phyloP scores from a whole-genome alignment of 169 alveolate genomes.

The Eimeria acervulina region DNA sequence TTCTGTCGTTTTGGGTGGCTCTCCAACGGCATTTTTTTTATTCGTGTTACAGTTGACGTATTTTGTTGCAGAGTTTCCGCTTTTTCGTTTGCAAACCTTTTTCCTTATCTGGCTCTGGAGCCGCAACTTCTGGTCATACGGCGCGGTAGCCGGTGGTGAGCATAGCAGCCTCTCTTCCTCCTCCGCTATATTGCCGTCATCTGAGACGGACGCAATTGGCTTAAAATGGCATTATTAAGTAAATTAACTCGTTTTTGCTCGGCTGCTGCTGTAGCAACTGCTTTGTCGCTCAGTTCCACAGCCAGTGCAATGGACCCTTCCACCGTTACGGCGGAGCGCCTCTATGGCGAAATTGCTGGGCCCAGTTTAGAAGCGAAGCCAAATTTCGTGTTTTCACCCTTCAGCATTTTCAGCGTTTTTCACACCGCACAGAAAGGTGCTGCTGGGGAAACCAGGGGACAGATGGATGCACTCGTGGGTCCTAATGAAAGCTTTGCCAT shows the following conservation, averaged over 20 bases:
- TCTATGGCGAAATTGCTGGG: slow-evolving; percentile 63
- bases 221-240: slow-evolving; percentile 37
- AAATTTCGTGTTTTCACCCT: slow-evolving; percentile 78
- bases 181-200: neutral
- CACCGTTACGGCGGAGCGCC: slow-evolving; percentile 28
- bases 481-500: slow-evolving; percentile 29
- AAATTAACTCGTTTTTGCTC: neutral
- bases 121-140: slow-evolving; percentile 10
- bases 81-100: neutral
- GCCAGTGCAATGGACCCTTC: slow-evolving; percentile 26
- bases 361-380: slow-evolving; percentile 44
- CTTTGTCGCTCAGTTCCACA: neutral
- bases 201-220: neutral
- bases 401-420: slow-evolving; percentile 67
- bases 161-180: neutral
- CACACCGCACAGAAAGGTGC: slow-evolving; percentile 74
- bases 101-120: neutral
- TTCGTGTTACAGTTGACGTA: neutral
- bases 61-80: neutral
- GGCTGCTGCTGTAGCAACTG: slow-evolving; percentile 24
- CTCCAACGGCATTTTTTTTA: neutral
- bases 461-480: slow-evolving; percentile 76
- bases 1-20: neutral
- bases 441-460: slow-evolving; percentile 51
- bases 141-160: slow-evolving; percentile 55